phyloP scores from a whole-genome alignment of 2,329 filamentous ascomycete genomes.

The Xylaria polymorpha region DNA sequence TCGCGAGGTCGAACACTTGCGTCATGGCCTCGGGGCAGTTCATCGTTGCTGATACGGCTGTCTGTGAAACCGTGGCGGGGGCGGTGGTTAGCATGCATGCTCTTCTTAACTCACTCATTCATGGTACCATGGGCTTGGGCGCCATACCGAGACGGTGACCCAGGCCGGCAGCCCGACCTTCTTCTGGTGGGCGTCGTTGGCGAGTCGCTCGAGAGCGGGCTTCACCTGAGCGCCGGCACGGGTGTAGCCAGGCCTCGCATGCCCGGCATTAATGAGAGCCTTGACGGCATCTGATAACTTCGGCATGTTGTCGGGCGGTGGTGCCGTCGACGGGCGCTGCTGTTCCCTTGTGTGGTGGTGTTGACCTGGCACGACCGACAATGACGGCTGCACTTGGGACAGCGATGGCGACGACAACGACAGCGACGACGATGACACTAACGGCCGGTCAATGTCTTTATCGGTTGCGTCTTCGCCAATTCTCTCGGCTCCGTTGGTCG shows the following conservation, averaged over 20 bases:
- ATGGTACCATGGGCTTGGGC: not conserved
- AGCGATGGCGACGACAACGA: not conserved
- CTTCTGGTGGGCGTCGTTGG: conserved; percentile 69
- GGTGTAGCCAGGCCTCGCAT: conserved; percentile 72
- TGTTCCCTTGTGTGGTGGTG: not conserved
- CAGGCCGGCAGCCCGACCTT: conserved; percentile 53
- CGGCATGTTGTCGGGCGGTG: conserved; percentile 63
- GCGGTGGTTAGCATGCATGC: not conserved
- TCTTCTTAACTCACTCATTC: not conserved
- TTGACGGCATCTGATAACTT: conserved; percentile 79
- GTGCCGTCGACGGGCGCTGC: not conserved
- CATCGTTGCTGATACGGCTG: conserved; percentile 85
- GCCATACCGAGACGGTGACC: conserved; percentile 51
- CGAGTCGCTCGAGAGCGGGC: conserved; percentile 73
- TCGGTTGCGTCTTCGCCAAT: not conserved
- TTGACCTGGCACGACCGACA: not conserved
- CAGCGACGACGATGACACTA: not conserved
- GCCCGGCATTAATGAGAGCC: conserved; percentile 76
- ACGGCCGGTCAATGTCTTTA: not conserved
- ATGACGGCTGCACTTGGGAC: not conserved
- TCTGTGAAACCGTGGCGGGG: conserved; percentile 57
- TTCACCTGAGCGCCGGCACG: conserved; percentile 72
- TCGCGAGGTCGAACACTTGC: conserved; percentile 67
- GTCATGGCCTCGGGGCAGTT: conserved; percentile 83
- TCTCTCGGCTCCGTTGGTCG: not conserved